Percentiles rank a stretch among this genome's conserved stretches.
phyloP scores from a whole-genome alignment of 108 stramenopile species.

The Tribonema minus region DNA sequence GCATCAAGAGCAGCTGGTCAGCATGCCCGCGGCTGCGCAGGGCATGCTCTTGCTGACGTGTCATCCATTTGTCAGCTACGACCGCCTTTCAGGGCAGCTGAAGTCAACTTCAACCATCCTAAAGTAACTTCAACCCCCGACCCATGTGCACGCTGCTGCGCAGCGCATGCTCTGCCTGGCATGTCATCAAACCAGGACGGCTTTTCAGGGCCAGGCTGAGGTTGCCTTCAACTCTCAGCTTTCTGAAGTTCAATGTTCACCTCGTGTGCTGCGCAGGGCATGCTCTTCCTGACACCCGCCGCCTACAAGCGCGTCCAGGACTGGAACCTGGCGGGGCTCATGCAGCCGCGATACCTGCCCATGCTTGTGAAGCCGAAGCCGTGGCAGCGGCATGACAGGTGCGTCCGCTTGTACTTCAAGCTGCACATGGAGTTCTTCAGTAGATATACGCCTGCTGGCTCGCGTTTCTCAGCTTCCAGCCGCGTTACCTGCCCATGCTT shows the following conservation, averaged over 20 bases:
- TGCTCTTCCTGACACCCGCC: neutral
- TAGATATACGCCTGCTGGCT: too few species aligned
- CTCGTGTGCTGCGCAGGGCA: neutral
- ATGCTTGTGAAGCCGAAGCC: slow-evolving; percentile 27
- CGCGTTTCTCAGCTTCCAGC: neutral
- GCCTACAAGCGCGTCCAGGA: slow-evolving; percentile 14
- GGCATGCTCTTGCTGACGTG: too few species aligned
- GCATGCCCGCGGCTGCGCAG: too few species aligned
- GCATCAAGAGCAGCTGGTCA: too few species aligned
- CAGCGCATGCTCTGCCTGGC: neutral
- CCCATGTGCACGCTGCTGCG: neutral
- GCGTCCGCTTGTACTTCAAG: neutral
- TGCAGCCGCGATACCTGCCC: slow-evolving; percentile 16
- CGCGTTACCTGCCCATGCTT: slow-evolving; percentile 15
- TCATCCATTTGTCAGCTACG: too few species aligned
- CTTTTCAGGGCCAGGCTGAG: neutral
- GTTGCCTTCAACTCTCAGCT: neutral
- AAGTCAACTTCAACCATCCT: too few species aligned
- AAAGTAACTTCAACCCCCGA: too few species aligned
- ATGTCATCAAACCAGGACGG: neutral
- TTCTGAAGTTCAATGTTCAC: neutral
- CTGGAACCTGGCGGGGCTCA: slow-evolving; percentile 18
- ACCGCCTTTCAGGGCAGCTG: too few species aligned
- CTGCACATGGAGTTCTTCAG: too few species aligned
- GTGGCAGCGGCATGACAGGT: slow-evolving; percentile 4